Percentiles rank a stretch among this genome's conserved stretches.
These are phyloP conservation scores for Phytophthora constricta DNA, from an alignment of 352 stramenopile genomes.

Conservation along the genomic window DNA sequence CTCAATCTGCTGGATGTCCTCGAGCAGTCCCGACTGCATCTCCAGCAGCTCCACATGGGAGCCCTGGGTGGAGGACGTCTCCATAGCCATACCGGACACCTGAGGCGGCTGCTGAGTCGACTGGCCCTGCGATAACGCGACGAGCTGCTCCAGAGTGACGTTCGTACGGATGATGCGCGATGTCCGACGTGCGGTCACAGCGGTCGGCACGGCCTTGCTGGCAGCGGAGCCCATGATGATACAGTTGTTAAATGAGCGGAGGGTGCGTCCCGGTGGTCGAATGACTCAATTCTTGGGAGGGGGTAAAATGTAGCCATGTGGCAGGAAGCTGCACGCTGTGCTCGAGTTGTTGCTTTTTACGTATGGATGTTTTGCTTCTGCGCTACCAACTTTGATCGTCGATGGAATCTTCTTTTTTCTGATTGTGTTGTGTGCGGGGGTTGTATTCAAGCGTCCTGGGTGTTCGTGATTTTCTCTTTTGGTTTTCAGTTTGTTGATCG, in stretches of 20 bases:
- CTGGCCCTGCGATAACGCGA: constrained; percentile 29
- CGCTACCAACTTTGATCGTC: constrained; percentile 4
- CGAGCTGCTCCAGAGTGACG: constrained; percentile 45
- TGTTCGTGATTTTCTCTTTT: no score
- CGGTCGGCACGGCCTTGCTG: constrained; percentile 32
- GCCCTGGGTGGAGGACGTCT: constrained; percentile 34
- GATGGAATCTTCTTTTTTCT: not conserved
- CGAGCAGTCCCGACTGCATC: constrained; percentile 60
- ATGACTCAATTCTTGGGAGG: no score
- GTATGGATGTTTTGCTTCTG: constrained; percentile 9
- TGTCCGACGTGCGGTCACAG: constrained; percentile 17
- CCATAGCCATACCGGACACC: constrained; percentile 14
- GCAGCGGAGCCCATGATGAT: constrained; percentile 35
- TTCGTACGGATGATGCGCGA: constrained; percentile 45
- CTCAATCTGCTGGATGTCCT: constrained; percentile 59
- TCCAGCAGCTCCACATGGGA: constrained; percentile 48
- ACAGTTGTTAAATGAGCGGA: constrained; percentile 21
- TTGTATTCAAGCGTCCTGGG: no score
- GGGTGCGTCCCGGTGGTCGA: constrained; percentile 27
- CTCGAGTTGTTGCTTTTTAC: not conserved
- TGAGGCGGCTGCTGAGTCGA: constrained; percentile 1
- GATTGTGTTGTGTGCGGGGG: not conserved
- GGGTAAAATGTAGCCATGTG: constrained; percentile 7
- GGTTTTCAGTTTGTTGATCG: no score
- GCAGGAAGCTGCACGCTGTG: not conserved